These are phyloP conservation scores for Cladosporium sp. DNA, from an alignment of 2,329 filamentous ascomycete genomes.

Conservation along the genomic window DNA sequence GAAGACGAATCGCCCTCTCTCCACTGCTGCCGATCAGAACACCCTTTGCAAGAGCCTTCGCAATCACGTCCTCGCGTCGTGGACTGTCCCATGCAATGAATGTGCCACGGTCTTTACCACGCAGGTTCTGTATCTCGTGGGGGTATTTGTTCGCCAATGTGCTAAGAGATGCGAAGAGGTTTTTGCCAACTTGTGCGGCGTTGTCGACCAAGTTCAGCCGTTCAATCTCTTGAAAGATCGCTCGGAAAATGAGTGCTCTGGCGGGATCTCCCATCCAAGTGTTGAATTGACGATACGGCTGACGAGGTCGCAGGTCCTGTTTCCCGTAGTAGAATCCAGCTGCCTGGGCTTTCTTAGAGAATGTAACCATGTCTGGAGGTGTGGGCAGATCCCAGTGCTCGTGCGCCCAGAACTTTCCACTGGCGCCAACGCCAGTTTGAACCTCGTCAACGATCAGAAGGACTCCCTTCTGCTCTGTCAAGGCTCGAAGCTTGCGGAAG, in stretches of 20 bases:
- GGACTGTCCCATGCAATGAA: constrained; percentile 87
- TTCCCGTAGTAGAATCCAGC: constrained; percentile 86
- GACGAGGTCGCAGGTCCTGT: constrained; percentile 72
- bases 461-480: constrained; percentile 69
- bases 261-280: constrained; percentile 93
- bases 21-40: constrained; percentile 82
- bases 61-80: constrained; percentile 69
- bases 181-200: constrained; percentile 69
- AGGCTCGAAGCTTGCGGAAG: constrained; percentile 73
- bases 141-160: constrained; percentile 64
- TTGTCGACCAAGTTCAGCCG: constrained; percentile 66
- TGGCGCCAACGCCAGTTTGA: constrained; percentile 84
- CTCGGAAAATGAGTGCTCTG: constrained; percentile 73
- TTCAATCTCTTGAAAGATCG: constrained; percentile 74
- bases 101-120: constrained; percentile 79
- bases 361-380: constrained; percentile 90
- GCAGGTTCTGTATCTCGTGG: constrained; percentile 69
- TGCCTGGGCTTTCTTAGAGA: constrained; percentile 89
- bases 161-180: constrained; percentile 66
- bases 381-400: constrained; percentile 78
- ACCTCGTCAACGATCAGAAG: constrained; percentile 90
- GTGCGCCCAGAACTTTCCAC: constrained; percentile 79
- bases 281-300: constrained; percentile 91
- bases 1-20: constrained; percentile 64
- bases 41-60: constrained; percentile 68